These are phyloP conservation scores for Xylaria castorea DNA, from an alignment of 495 filamentous ascomycete genomes.

Conservation along the genomic window DNA sequence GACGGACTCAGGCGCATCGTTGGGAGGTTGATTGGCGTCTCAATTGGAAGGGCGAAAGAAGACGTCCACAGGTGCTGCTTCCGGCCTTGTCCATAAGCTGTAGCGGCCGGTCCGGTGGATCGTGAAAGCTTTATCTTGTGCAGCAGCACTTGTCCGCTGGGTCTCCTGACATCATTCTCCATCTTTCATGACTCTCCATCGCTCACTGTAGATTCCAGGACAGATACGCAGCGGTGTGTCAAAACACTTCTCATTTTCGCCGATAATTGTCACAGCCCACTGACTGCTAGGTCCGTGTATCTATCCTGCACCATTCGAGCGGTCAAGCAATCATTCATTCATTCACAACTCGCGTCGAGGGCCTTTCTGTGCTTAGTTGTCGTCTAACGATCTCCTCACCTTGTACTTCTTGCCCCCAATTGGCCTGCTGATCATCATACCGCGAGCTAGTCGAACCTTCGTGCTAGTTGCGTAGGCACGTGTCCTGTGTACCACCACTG, in stretches of 20 bases:
- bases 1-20: not conserved
- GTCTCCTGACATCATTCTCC: slow-evolving; percentile 29
- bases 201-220: not conserved
- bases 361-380: not conserved
- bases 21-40: not conserved
- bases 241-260: not conserved
- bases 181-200: slow-evolving; percentile 26
- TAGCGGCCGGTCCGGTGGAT: slow-evolving; percentile 17
- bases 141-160: slow-evolving; percentile 8
- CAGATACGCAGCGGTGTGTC: not conserved
- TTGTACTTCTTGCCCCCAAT: not conserved
- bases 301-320: not conserved
- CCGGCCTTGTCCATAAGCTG: not conserved
- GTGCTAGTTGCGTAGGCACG: not conserved
- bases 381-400: not conserved
- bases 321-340: not conserved
- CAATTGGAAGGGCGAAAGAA: not conserved
- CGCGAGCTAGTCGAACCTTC: not conserved
- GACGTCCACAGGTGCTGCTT: not conserved
- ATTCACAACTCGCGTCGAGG: not conserved
- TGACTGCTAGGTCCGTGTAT: not conserved
- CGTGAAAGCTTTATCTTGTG: slow-evolving; percentile 23
- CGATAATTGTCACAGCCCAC: not conserved
- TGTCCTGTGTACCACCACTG: not conserved
- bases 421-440: not conserved